Evolutionary conservation across 1,139 yeast genomes (phyloP).

Genomic region (Candida glucosophila): DNA sequence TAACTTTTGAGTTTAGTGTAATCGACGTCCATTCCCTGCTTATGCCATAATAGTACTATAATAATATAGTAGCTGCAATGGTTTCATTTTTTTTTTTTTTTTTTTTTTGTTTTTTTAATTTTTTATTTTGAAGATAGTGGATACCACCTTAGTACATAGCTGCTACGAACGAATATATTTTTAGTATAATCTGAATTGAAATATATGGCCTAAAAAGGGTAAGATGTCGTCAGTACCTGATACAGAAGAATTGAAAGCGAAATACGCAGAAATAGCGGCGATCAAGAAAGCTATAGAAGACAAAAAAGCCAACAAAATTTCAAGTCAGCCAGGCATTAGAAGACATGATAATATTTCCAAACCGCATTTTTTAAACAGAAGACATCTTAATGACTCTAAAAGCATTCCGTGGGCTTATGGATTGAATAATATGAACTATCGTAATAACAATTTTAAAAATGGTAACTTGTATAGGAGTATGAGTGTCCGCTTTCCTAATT

Average conservation of each 20-base stretch:
- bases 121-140: too few relatives aligned
- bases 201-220: background rate
- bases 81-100: background rate
- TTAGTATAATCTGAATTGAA: background rate
- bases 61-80: background rate
- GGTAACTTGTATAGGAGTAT: constrained; percentile 12
- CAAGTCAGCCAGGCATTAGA: constrained; percentile 3
- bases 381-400: constrained; percentile 4
- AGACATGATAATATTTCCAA: constrained; percentile 1
- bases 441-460: constrained; percentile 1
- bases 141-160: too few relatives aligned
- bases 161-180: background rate
- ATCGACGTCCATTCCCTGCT: constrained; percentile 1
- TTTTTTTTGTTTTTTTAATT: background rate
- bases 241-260: constrained; percentile 15
- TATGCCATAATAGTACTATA: too few relatives aligned
- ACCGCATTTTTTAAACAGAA: constrained; percentile 2
- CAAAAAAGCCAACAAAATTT: constrained; percentile 6
- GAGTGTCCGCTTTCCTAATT: constrained; percentile 15
- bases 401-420: constrained; percentile 4
- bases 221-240: constrained; percentile 8
- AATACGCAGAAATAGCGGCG: constrained; percentile 26
- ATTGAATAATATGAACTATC: constrained; percentile 1
- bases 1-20: constrained; percentile 11
- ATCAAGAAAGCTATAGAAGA: constrained; percentile 21